Percentiles rank a stretch among this genome's conserved stretches.
phyloP scores from a whole-genome alignment of 768 basidiomycete genomes.

The Lactarius deliciosus region DNA sequence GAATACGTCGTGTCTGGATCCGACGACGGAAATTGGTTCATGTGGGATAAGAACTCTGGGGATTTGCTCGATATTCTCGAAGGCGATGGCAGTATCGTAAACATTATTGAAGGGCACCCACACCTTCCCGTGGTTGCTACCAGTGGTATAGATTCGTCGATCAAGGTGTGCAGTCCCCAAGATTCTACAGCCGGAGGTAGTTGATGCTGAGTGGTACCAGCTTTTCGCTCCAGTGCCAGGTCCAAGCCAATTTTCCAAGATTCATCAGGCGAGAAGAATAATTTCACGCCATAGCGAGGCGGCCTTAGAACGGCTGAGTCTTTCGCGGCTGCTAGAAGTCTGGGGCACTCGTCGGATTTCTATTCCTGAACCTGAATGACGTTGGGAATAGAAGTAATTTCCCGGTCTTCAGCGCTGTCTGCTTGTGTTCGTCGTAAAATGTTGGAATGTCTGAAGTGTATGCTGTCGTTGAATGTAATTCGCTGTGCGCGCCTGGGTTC shows the following conservation, averaged over 20 bases:
- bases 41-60: slow-evolving; percentile 75
- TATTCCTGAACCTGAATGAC: neutral
- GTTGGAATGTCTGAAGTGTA: neutral
- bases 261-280: slow-evolving; percentile 52
- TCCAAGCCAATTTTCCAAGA: slow-evolving; percentile 53
- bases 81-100: slow-evolving; percentile 79
- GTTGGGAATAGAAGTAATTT: neutral
- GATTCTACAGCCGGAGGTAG: neutral
- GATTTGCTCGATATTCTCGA: slow-evolving; percentile 74
- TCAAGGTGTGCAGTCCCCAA: slow-evolving; percentile 56
- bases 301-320: slow-evolving; percentile 33
- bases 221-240: slow-evolving; percentile 61
- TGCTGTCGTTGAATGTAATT: neutral
- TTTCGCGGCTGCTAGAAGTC: slow-evolving; percentile 34
- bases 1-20: slow-evolving; percentile 82
- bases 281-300: slow-evolving; percentile 52
- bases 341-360: neutral
- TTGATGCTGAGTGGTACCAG: slow-evolving; percentile 37
- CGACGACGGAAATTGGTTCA: slow-evolving; percentile 85
- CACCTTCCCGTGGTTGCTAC: slow-evolving; percentile 78
- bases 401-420: neutral
- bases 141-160: slow-evolving; percentile 81
- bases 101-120: slow-evolving; percentile 82
- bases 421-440: neutral
- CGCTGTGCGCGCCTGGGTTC: neutral